Base-by-base conservation (phyloP, 805 yeast species). In the Teunomyces cretensis region DNA sequence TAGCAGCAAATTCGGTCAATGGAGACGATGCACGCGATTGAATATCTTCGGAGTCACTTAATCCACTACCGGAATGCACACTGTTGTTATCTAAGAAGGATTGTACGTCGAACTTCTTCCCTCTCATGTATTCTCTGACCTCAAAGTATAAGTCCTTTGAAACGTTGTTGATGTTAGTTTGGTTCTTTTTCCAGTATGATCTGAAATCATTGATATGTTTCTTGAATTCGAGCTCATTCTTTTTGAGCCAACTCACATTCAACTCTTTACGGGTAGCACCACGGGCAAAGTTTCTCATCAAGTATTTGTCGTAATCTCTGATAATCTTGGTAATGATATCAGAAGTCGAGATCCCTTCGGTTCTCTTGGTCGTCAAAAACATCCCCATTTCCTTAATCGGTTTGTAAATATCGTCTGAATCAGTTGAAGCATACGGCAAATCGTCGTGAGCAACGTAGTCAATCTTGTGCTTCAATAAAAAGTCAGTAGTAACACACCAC, bases 401-500 rank as follows among this genome's bases (percentile, higher is more conserved):
- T 64, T 81, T 83, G 70, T 94, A 94, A 44, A 94, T 90, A 64
- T 94, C 99, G 62, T 88, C 97, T 31, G 83, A 76, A 49, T 84
- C 96, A n/a, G 81, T 82, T 17, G 92, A 82, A 1, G 88, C 96
- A 62, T 94, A 94, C 0, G 99, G 99, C 50, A 89, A 72, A 65
- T 94, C 98, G 69, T 94, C 99, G 66, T 94, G 99, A 2, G 99
- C 99, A 49, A 92, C 97, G 58, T 89, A 94, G 65, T 94, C 99
- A 54, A 94, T 89, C 44, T 82, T 72, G 67, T 94, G 96, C 55
- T 85, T 67, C 39, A 72, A 72, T 53, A 94, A 67, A 57, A 94
- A 94, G 37, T 85, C 89, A 44, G 89, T 80, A 2, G 90, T 86
- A 22, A 94, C 90, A 55, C 86, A 80, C 99, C 99, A 94, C 11